Conservation (phyloP, 139 green algal genomes). For the Chlamydomonas schloesseri region DNA sequence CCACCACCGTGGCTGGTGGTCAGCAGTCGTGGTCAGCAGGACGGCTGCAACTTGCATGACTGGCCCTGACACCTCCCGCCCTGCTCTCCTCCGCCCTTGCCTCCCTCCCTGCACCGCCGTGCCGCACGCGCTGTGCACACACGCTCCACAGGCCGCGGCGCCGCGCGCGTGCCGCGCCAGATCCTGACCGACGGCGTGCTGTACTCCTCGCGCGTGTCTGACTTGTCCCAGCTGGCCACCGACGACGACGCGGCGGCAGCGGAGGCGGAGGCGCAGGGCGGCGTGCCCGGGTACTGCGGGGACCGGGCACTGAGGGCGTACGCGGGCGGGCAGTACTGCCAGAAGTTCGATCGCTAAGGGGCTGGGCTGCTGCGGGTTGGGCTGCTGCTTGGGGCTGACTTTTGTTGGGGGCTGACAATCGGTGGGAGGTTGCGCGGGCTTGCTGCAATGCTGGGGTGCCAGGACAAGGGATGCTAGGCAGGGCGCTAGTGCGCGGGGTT, state of each 20-base stretch:
- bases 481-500: too few relatives aligned
- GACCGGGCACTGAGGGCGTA: constrained; percentile 27
- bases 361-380: not conserved
- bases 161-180: constrained; percentile 23
- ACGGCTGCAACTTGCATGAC: too few relatives aligned
- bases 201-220: constrained; percentile 47
- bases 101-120: not conserved
- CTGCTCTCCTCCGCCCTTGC: too few relatives aligned
- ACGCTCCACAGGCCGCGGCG: constrained; percentile 45
- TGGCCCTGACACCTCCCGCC: too few relatives aligned
- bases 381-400: too few relatives aligned
- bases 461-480: too few relatives aligned
- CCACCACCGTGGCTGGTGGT: too few relatives aligned
- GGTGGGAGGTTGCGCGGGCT: too few relatives aligned
- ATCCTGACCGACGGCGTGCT: constrained; percentile 18
- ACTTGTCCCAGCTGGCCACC: constrained; percentile 59
- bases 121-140: too few relatives aligned
- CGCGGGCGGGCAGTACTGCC: constrained; percentile 37
- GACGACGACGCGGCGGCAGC: constrained; percentile 78
- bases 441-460: too few relatives aligned
- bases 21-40: too few relatives aligned
- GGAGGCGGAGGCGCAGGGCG: constrained; percentile 71
- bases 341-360: constrained; percentile 27
- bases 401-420: too few relatives aligned
- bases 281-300: constrained; percentile 47